phyloP scores from a whole-genome alignment of 139 green algal genomes.

The Pleodorina starrii region DNA sequence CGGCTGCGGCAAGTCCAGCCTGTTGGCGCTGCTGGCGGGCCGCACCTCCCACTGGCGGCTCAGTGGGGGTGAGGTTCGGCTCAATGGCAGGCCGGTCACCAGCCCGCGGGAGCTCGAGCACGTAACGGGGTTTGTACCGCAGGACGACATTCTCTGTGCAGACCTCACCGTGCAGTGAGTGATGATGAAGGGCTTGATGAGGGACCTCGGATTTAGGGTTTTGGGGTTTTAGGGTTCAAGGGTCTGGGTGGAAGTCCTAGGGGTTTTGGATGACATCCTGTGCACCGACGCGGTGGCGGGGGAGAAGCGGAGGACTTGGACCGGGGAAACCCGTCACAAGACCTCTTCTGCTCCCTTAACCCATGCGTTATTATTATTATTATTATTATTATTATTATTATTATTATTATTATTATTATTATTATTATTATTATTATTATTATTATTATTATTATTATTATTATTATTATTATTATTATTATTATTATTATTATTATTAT shows the following conservation, averaged over 20 bases:
- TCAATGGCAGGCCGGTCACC: background rate
- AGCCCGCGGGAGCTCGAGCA: background rate
- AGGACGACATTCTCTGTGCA: constrained; percentile 56
- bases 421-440: constrained; percentile 7
- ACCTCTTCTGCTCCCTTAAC: too few relatives aligned
- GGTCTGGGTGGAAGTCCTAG: too few relatives aligned
- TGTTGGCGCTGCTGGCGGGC: constrained; percentile 54
- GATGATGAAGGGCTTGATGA: too few relatives aligned
- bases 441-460: constrained; percentile 7
- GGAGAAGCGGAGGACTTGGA: too few relatives aligned
- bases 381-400: constrained; percentile 7
- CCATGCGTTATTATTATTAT: constrained; percentile 7
- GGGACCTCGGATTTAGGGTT: background rate
- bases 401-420: constrained; percentile 7
- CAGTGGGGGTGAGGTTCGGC: constrained; percentile 30
- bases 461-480: constrained; percentile 7
- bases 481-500: constrained; percentile 7
- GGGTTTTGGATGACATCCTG: too few relatives aligned
- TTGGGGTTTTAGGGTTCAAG: too few relatives aligned
- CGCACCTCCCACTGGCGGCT: background rate
- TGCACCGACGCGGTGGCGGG: too few relatives aligned
- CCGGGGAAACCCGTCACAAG: too few relatives aligned
- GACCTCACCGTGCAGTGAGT: constrained; percentile 31
- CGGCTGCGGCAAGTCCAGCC: constrained; percentile 66
- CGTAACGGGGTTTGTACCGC: constrained; percentile 84